Evolutionary conservation across 495 filamentous ascomycete species (phyloP), one percentile per base, ranked within the genome.

Genomic region (Trichoderma virens): DNA sequence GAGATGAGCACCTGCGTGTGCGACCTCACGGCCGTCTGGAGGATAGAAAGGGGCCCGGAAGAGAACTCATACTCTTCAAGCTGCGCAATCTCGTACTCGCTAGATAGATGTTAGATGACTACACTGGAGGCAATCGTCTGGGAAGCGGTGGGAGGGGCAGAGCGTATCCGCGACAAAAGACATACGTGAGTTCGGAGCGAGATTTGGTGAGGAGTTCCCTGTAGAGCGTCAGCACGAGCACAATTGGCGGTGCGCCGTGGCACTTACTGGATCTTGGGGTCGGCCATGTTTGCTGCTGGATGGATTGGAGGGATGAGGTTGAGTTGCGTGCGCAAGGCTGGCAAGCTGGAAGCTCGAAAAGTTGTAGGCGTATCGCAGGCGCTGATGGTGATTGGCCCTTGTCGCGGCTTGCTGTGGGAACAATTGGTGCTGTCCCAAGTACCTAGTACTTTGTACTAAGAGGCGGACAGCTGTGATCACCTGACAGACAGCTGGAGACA

Each of bases 1-100:
- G 90, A 93, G 70, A 96, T 94, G 61, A 96, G 83, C 62, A 97
- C 91, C 79, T 95, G 92, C 56, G 88, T 88, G 78, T 93, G 90
- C 34, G 85, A 87, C 68, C 90, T 88, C 25, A 93, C 91, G 54
- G 92, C 92, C 34, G 91, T 95, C 76, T 96, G 91, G 45, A 98
- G 88, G 67, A 98, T 92, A 5, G 92, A 96, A 20, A 96, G 82
- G 3, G 92, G 74, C 88, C 92, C 91, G 54, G 88, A 84, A 68
- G 88, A 90, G 77, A 97, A 90, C 76, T 97, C 92, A 72, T 96
- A 87, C 72, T 93, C 90, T 71, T 96, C 92, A 68, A 96, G 87
- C 67, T 90, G 84, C 60, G 87, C 84, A 68, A 96, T 87, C 75
- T 97, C 92, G 77, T 91, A 96, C 77, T 97, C 92, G 54, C 90